These are phyloP conservation scores for Xylaria polymorpha DNA, from an alignment of 2,329 filamentous ascomycete genomes.

Conservation along the genomic window DNA sequence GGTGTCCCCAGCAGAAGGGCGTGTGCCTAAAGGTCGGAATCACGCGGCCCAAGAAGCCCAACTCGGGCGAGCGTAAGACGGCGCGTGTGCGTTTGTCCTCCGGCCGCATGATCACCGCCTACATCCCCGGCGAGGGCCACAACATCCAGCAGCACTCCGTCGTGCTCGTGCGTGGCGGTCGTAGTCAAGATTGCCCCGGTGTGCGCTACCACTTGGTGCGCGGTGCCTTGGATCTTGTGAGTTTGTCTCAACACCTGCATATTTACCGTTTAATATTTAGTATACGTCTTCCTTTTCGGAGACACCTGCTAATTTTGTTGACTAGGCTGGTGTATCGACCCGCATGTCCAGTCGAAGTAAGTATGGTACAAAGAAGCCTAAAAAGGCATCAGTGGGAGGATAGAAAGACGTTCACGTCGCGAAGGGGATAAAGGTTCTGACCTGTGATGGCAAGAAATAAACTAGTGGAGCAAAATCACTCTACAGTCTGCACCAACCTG, in stretches of 20 bases:
- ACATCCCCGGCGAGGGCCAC: constrained; percentile 97
- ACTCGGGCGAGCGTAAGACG: constrained; percentile 96
- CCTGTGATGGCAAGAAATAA: neutral
- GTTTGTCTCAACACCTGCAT: constrained; percentile 52
- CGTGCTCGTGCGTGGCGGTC: constrained; percentile 91
- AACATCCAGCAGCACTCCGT: constrained; percentile 99
- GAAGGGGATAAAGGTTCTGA: neutral
- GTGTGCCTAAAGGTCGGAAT: constrained; percentile 95
- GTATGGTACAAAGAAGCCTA: constrained; percentile 99
- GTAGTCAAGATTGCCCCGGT: constrained; percentile 97
- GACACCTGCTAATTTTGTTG: constrained; percentile 46
- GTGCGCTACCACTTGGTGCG: constrained; percentile 95
- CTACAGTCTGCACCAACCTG: constrained; percentile 25
- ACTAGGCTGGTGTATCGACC: constrained; percentile 87
- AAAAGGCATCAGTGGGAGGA: constrained; percentile 73
- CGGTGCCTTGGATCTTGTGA: constrained; percentile 91
- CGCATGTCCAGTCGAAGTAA: constrained; percentile 89
- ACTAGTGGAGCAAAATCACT: neutral
- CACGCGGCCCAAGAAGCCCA: constrained; percentile 97
- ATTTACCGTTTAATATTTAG: neutral
- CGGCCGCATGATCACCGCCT: constrained; percentile 88
- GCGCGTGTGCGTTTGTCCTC: constrained; percentile 90
- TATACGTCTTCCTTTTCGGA: neutral
- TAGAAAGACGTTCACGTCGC: constrained; percentile 14
- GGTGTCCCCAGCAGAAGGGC: constrained; percentile 88